These are phyloP conservation scores for Phytophthora pistaciae DNA, from an alignment of 352 stramenopile genomes.

Conservation along the genomic window DNA sequence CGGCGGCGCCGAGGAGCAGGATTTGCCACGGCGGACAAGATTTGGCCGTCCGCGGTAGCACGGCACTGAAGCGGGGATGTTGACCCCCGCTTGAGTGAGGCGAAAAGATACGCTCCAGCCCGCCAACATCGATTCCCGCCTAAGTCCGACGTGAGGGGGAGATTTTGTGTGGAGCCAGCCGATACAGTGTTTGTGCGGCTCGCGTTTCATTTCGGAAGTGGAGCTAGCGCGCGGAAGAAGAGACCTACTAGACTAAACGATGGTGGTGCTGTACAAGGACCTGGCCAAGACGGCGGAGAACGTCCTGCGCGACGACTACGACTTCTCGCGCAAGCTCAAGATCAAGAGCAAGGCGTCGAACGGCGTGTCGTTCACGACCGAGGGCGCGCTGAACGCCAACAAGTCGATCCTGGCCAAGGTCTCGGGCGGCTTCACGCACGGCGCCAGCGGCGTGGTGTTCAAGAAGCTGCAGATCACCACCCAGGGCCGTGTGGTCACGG, in stretches of 20 bases:
- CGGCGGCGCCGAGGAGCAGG: neutral
- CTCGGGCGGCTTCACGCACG: conserved; percentile 79
- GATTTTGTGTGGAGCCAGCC: conserved; percentile 36
- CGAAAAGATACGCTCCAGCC: conserved; percentile 21
- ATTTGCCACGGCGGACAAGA: neutral
- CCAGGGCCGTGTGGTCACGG: conserved; percentile 77
- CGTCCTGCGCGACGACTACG: conserved; percentile 79
- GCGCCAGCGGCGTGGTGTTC: conserved; percentile 71
- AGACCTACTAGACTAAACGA: conserved; percentile 29
- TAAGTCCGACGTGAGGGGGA: conserved; percentile 15
- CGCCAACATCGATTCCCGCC: neutral
- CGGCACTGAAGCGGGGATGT: neutral
- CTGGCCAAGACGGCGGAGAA: conserved; percentile 83
- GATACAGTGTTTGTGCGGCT: conserved; percentile 35
- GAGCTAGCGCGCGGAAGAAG: conserved; percentile 18
- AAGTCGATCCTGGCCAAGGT: conserved; percentile 90
- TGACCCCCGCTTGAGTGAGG: neutral
- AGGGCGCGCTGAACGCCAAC: conserved; percentile 78
- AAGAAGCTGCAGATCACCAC: conserved; percentile 91
- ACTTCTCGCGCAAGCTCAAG: conserved; percentile 86
- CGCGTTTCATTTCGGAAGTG: conserved; percentile 61
- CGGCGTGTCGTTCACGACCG: conserved; percentile 80
- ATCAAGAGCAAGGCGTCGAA: conserved; percentile 84
- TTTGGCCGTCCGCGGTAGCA: neutral
- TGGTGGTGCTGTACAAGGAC: conserved; percentile 85